These are phyloP conservation scores for Zygosaccharomyces pseudobailii DNA, from an alignment of 1,139 yeast species.

Conservation along the genomic window DNA sequence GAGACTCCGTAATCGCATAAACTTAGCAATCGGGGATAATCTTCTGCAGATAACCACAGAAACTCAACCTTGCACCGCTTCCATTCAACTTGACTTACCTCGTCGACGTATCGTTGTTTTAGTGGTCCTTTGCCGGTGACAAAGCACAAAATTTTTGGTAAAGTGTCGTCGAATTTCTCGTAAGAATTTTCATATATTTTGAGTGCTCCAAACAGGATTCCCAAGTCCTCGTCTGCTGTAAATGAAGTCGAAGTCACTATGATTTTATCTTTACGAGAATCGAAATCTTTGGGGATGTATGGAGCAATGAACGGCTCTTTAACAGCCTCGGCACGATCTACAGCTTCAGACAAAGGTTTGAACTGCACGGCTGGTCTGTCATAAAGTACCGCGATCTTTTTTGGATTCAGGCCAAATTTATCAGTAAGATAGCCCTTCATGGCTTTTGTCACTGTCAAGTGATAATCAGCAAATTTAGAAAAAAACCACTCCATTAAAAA, in stretches of 20 bases:
- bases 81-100: constrained; percentile 43
- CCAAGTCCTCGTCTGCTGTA: constrained; percentile 91
- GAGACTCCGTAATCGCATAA: constrained; percentile 87
- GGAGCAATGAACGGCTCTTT: constrained; percentile 38
- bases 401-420: constrained; percentile 44
- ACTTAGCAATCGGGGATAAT: constrained; percentile 72
- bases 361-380: constrained; percentile 76
- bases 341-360: constrained; percentile 41
- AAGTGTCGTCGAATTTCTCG: constrained; percentile 21
- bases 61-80: constrained; percentile 51
- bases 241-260: constrained; percentile 86
- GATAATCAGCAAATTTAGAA: constrained; percentile 59
- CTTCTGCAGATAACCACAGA: constrained; percentile 75
- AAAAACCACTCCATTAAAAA: constrained; percentile 53
- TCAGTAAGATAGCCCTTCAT: constrained; percentile 59
- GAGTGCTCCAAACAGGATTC: constrained; percentile 63
- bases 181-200: constrained; percentile 47
- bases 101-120: constrained; percentile 45
- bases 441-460: constrained; percentile 74
- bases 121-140: constrained; percentile 96
- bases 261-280: constrained; percentile 47
- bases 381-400: constrained; percentile 48
- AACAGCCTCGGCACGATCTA: constrained; percentile 18
- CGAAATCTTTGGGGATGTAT: constrained; percentile 40
- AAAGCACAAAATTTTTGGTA: constrained; percentile 56